Conservation (phyloP, 2,329 filamentous ascomycete genomes). For the Alternaria gansuensis region DNA sequence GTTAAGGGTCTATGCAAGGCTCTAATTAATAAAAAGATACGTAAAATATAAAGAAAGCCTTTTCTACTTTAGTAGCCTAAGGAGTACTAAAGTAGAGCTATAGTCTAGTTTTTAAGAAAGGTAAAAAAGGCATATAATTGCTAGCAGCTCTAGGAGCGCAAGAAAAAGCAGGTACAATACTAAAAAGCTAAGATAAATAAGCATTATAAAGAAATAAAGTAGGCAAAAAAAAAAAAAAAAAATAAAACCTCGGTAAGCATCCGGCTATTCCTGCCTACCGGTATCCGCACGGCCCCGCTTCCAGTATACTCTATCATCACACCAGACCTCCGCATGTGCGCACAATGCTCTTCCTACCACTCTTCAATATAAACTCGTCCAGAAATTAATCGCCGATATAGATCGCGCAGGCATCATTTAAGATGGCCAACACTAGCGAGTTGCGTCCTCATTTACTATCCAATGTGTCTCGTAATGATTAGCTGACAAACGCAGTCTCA, state of each 20-base stretch:
- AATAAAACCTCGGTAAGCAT: constrained; percentile 16
- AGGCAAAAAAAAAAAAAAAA: too few relatives aligned
- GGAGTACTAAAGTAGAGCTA: too few relatives aligned
- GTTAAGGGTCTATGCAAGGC: too few relatives aligned
- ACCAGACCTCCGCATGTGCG: background rate
- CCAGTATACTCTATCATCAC: constrained; percentile 14
- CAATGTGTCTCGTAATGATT: background rate
- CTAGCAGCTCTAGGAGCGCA: too few relatives aligned
- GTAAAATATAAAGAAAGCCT: too few relatives aligned
- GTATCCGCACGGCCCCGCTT: constrained; percentile 10
- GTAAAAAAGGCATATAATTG: too few relatives aligned
- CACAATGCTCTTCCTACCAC: background rate
- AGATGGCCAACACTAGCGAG: constrained; percentile 6
- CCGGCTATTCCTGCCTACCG: constrained; percentile 19
- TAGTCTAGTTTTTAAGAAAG: too few relatives aligned
- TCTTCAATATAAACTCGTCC: accelerated
- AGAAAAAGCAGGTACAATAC: too few relatives aligned
- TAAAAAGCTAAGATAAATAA: too few relatives aligned
- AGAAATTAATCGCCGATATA: accelerated
- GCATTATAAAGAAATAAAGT: too few relatives aligned
- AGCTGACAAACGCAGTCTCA: constrained; percentile 44
- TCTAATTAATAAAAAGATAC: too few relatives aligned
- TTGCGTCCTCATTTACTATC: background rate
- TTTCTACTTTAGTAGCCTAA: too few relatives aligned
- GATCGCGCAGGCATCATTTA: background rate